Percentiles rank a stretch among this genome's conserved stretches.
These are phyloP conservation scores for Trametes meyenii DNA, from an alignment of 768 basidiomycete genomes.

Conservation along the genomic window DNA sequence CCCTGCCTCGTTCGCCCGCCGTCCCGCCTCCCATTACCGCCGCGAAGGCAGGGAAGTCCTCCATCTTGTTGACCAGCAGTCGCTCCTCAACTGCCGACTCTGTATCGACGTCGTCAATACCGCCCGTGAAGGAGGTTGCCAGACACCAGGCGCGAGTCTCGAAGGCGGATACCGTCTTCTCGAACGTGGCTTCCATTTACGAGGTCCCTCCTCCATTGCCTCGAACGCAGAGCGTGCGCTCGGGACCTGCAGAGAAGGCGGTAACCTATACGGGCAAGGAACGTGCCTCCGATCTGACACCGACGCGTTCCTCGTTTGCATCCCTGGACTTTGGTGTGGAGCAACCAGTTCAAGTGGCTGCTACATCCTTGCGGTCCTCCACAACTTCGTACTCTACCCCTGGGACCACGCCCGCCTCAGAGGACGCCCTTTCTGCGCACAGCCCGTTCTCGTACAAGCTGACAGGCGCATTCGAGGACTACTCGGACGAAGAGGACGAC, in stretches of 20 bases:
- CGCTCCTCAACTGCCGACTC: neutral
- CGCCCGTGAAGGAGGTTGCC: neutral
- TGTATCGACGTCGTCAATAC: neutral
- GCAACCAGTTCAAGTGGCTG: neutral
- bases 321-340: neutral
- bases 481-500: neutral
- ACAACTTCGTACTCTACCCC: neutral
- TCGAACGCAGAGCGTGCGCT: neutral
- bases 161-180: slow-evolving; percentile 11
- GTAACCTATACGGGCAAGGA: neutral
- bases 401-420: neutral
- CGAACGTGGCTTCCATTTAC: neutral
- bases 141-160: neutral
- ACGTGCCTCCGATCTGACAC: neutral
- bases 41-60: neutral
- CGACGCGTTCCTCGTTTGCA: neutral
- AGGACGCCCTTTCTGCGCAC: neutral
- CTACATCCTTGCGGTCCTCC: neutral
- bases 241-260: neutral
- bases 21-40: neutral
- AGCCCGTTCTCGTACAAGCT: neutral
- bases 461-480: neutral
- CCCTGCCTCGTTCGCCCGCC: neutral
- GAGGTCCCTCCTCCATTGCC: neutral
- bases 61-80: neutral